Evolutionary conservation across 1,139 yeast species (phyloP), one percentile per base, ranked within the genome.

Genomic region (Geotrichum aggregatum): DNA sequence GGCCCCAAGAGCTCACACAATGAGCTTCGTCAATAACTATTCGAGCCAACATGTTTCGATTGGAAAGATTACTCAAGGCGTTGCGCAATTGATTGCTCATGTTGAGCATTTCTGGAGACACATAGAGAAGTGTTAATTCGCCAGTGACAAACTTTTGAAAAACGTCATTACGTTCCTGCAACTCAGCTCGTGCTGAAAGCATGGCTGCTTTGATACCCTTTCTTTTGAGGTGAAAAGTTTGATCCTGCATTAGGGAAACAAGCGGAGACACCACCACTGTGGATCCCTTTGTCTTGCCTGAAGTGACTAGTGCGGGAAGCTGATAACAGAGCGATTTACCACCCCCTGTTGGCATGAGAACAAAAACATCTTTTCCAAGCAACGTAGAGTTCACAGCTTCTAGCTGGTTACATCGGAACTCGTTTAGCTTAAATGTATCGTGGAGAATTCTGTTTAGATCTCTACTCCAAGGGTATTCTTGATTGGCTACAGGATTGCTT

Each of bases 1-100:
- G 98, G 16, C 99, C 99, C 99, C 99, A 94, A 11, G 95, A 86
- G 56, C 96, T 87, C 53, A 92, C 95, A 76, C 99, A 94, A 70
- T 94, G 99, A 0, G 98, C 98, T 66, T 94, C 99, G 70, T 94
- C 99, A 46, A 94, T 89, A 13, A 94, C 97, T 33, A 94, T 79
- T 52, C 98, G 74, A 0, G 97, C 96, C 36, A 94, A 71, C 14
- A 92, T 71, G 50, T 70, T 74, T 14, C 75, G 72, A 49, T 92
- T 43, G 30, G 18, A 51, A 52, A n/a, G 46, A 46, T 42, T 46
- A 3, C 35, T 50, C 26, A 68, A 46, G 14, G 60, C 58, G 3
- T 47, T 26, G 2, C 60, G 57, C 31, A 68, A 63, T 28, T 50
- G 49, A 8, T 22, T n/a, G 36, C 95, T 87, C 3, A 84, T 83